These are phyloP conservation scores for Gremmenia infestans DNA, from an alignment of 2,329 filamentous ascomycete species.

Conservation along the genomic window DNA sequence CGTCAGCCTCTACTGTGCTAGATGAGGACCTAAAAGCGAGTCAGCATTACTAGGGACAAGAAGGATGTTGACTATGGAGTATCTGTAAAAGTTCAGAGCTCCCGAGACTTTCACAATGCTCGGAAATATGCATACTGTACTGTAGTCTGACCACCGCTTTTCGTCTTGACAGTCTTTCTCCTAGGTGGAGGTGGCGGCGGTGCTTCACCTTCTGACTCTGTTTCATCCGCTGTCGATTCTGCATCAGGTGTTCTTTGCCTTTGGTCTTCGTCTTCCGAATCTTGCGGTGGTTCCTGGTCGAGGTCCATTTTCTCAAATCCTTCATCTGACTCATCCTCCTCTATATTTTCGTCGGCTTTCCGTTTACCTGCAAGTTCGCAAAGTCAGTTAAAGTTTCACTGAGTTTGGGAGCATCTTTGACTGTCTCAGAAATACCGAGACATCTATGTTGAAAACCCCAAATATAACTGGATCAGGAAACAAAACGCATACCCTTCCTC, in stretches of 20 bases:
- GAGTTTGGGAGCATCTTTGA: no score
- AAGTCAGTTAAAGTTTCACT: no score
- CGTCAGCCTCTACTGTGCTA: background rate
- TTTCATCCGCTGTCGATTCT: constrained; percentile 22
- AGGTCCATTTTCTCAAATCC: constrained; percentile 48
- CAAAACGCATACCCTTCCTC: constrained; percentile 25
- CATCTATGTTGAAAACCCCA: no score
- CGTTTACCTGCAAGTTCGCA: constrained; percentile 37
- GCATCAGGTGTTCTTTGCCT: constrained; percentile 18
- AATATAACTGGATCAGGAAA: no score
- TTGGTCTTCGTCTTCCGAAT: constrained; percentile 18
- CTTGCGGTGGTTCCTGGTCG: constrained; percentile 30
- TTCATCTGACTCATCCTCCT: constrained; percentile 40
- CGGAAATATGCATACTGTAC: background rate
- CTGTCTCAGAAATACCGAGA: no score
- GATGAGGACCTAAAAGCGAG: background rate
- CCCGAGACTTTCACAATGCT: no score
- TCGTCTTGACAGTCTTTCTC: constrained; percentile 2
- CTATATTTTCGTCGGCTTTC: constrained; percentile 36
- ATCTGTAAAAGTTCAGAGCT: no score
- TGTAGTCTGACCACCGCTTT: background rate
- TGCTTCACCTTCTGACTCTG: constrained; percentile 10
- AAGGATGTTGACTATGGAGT: no score
- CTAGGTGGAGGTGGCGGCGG: constrained; percentile 5
- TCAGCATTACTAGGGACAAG: no score